Evolutionary conservation across 2,329 filamentous ascomycete species (phyloP), one percentile per base, ranked within the genome.

Genomic region (Diaporthe caulivora): DNA sequence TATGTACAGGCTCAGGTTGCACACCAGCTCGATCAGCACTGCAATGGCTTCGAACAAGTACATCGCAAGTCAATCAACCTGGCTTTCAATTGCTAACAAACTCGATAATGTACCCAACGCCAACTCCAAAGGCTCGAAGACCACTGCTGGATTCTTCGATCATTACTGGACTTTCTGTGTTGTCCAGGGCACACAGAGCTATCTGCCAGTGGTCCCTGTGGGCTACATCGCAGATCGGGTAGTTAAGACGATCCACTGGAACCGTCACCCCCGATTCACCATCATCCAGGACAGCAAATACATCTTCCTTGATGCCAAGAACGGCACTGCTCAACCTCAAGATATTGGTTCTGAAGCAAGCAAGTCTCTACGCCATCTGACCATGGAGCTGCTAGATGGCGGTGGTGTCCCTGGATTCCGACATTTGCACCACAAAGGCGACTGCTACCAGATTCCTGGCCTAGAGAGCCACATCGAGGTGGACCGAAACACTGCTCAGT

Each of bases 251-350:
- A 31, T 64, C 17, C 42, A 64, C 26, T 49, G 60, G 60, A 29
- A n/a, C 42, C 60, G 26, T 34, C 60, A 47, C 24, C 40, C 42
- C 42, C 60, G 10, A 29, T 64, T 49, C 42, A 47, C 42, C 1
- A 24, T 64, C 42, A 4, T 34, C 44, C 42, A 8, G 10, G 29
- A 34, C 17, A 37, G 10, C 42, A 49, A n/a, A 31, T 3, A 7
- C 15, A 40, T 49, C 42, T 49, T 31, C 11, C 60, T 49, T 49
- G 42, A 64, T 13, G 60, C 60, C 60, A 64, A 60, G 57, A n/a
- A 60, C 57, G 37, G 18, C 37, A 26, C 37, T 1, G n/a, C 57
- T 26, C 34, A 60, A 13, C 18, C n/a, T 24, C 7, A 5, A n/a
- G n/a, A 11, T 17, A 15, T 29, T 10, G 7, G 31, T 2, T 49